Evolutionary conservation across 257 asterid species (phyloP).

Genomic region (Ilex aquifolium): DNA sequence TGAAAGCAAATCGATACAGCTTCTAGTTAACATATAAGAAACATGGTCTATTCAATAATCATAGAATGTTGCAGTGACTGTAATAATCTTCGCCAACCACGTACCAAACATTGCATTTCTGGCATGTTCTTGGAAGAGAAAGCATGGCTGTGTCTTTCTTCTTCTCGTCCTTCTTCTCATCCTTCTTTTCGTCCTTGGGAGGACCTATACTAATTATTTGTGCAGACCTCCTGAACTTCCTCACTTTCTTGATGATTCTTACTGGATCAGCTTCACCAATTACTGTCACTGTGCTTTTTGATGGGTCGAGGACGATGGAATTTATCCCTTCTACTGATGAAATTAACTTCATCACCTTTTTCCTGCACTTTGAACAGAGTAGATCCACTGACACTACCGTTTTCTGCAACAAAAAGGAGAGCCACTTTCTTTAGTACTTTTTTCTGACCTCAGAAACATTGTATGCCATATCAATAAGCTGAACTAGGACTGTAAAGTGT

Average conservation of each 20-base stretch:
- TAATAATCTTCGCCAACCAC: conserved; percentile 7
- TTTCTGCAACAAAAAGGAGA: conserved; percentile 21
- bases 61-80: too few species aligned
- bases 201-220: conserved; percentile 18
- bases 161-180: not conserved
- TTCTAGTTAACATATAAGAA: too few species aligned
- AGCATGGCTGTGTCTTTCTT: not conserved
- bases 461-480: conserved; percentile 11
- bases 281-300: conserved; percentile 24
- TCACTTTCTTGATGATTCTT: conserved; percentile 20
- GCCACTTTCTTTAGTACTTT: too few species aligned
- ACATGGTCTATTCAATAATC: too few species aligned
- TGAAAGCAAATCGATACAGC: too few species aligned
- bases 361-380: conserved; percentile 26
- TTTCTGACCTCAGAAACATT: not conserved
- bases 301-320: conserved; percentile 24
- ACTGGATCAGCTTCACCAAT: conserved; percentile 31
- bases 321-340: conserved; percentile 23
- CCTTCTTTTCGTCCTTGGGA: conserved; percentile 23
- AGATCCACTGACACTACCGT: conserved; percentile 32
- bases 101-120: conserved; percentile 24
- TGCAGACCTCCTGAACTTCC: conserved; percentile 23
- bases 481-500: conserved; percentile 11
- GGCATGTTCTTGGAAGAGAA: conserved; percentile 21
- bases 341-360: conserved; percentile 18